Evolutionary conservation across 1,284 basidiomycete species (phyloP), one percentile per base, ranked within the genome.

Genomic region (Cutaneotrichosporon spelunceum): DNA sequence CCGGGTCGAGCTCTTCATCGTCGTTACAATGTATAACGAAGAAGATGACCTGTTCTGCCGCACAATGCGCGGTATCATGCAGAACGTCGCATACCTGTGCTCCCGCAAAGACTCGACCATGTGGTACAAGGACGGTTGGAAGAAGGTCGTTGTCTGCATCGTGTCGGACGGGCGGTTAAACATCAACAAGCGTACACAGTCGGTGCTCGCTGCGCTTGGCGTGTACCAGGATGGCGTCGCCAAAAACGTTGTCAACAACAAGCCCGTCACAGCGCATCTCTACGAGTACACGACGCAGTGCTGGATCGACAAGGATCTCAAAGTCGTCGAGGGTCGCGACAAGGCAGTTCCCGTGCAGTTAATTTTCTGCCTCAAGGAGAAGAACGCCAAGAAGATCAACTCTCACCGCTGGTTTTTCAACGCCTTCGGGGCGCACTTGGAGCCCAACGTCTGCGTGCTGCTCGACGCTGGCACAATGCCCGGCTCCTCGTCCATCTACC

Each of bases 71-170:
- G 92, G 92, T 61, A 88, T 95, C 14, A 91, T 95, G 81, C 91
- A 88, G 81, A 93, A 93, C 71, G 73, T 80, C 48, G 74, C 76
- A 0, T 76, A 79, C 67, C 66, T 77, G 23, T 75, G 75, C 62
- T 69, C 68, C 4, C 61, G 72, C 10, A 62, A 60, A 5, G 74
- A 83, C 59, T 89, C 87, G 69, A 92, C 91, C 82, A 96, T 89
- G 1, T 97, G 94, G 94, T 93, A 93, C 1, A 89, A 91, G 74
- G 91, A 96, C 0, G 93, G 93, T 0, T 97, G 94, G 94, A 95
- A 96, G 82, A 97, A 96, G 84, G 90, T 82, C 77, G 82, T 83
- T 42, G 81, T 84, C 2, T 83, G 82, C 65, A 77, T 83, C 52
- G 86, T 93, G 8, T 87, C 87, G 36, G 90, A 93, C 76, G 89